phyloP scores from a whole-genome alignment of 176 grass and related monocot genomes.

The Hordeum vulgare region DNA sequence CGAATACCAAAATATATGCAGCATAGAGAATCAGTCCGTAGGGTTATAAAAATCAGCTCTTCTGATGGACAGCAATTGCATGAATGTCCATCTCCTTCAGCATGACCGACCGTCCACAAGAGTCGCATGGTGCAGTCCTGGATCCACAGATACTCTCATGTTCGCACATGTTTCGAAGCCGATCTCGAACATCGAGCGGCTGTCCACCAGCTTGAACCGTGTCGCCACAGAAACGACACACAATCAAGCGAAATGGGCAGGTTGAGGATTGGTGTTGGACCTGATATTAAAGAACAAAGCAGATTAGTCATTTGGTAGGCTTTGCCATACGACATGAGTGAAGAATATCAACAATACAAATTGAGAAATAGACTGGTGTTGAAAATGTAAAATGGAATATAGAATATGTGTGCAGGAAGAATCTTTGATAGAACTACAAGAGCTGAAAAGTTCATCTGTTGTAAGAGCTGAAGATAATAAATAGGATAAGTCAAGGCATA shows the following conservation, averaged over 20 bases:
- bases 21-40: background rate
- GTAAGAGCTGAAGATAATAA: background rate
- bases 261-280: constrained; percentile 69
- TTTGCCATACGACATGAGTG: background rate
- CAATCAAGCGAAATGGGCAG: constrained; percentile 71
- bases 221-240: constrained; percentile 87
- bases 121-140: constrained; percentile 87
- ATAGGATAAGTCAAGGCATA: constrained; percentile 16
- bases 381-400: background rate
- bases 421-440: background rate
- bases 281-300: constrained; percentile 33
- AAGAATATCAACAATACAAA: background rate
- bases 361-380: background rate
- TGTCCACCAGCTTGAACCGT: constrained; percentile 72
- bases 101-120: constrained; percentile 83
- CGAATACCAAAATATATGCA: background rate
- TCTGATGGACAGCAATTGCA: constrained; percentile 80
- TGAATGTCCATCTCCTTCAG: constrained; percentile 99
- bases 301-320: background rate
- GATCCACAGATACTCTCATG: constrained; percentile 97
- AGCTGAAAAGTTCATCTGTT: background rate
- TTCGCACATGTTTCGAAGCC: constrained; percentile 63
- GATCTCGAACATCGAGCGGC: constrained; percentile 52
- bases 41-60: constrained; percentile 48
- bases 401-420: background rate